Evolutionary conservation across 805 yeast genomes (phyloP).

Genomic region (Pichia kluyveri): DNA sequence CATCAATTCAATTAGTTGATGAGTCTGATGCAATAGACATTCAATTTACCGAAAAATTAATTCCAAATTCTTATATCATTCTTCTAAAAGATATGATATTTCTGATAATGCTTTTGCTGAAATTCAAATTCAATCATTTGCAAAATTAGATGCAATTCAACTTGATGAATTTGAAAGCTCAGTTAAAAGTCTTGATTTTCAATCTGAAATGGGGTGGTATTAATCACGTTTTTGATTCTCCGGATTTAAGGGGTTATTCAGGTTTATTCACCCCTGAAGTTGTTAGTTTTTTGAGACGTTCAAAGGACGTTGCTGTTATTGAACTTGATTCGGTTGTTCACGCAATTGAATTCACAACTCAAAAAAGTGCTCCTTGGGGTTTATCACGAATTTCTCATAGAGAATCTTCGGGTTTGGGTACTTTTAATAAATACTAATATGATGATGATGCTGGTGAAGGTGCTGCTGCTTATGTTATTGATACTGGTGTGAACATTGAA

Average conservation of each 20-base stretch:
- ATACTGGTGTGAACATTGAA: constrained; percentile 73
- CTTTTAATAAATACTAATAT: constrained; percentile 62
- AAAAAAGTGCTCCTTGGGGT: constrained; percentile 92
- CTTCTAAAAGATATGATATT: constrained; percentile 67
- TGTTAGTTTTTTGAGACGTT: constrained; percentile 54
- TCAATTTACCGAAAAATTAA: constrained; percentile 36
- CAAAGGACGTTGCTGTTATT: constrained; percentile 48
- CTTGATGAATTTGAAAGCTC: constrained; percentile 24
- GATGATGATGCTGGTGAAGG: no score
- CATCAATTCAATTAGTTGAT: constrained; percentile 9
- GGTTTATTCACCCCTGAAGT: constrained; percentile 76
- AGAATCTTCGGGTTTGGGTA: constrained; percentile 55
- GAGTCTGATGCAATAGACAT: constrained; percentile 35
- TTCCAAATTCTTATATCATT: constrained; percentile 75
- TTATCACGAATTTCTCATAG: constrained; percentile 84
- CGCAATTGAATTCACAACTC: constrained; percentile 54
- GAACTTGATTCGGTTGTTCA: constrained; percentile 69
- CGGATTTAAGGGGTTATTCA: constrained; percentile 66
- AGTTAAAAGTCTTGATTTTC: constrained; percentile 14
- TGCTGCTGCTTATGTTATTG: constrained; percentile 46
- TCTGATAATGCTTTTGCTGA: constrained; percentile 41
- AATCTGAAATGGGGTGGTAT: constrained; percentile 39
- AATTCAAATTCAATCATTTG: constrained; percentile 35
- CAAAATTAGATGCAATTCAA: constrained; percentile 15
- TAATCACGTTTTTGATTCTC: constrained; percentile 52